Percentiles rank a stretch among this genome's conserved stretches.
phyloP scores from a whole-genome alignment of 345 rosid species.

The Arabidopsis thaliana region TAIR10.1 NC_003071.7:19696001-19696500 shows the following conservation, averaged over 20 bases:
- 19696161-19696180: neutral
- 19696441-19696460: too few relatives aligned
- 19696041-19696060: conserved; percentile 97
- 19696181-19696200: neutral
- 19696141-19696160: neutral
- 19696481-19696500: conserved; percentile 98
- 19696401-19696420: neutral
- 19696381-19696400: neutral
- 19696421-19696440: neutral
- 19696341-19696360: conserved; percentile 3
- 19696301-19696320: too few relatives aligned
- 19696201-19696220: neutral
- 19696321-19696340: neutral
- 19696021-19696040: conserved; percentile 86
- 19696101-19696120: neutral
- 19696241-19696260: too few relatives aligned
- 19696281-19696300: too few relatives aligned
- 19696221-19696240: neutral
- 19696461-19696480: conserved; percentile 99
- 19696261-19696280: too few relatives aligned
- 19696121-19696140: neutral
- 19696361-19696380: neutral
- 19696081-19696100: conserved; percentile 33
- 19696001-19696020: conserved; percentile 92
- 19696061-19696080: conserved; percentile 64